These are phyloP conservation scores for Phytopythium mirpurense DNA, from an alignment of 352 stramenopile species.

Conservation along the genomic window DNA sequence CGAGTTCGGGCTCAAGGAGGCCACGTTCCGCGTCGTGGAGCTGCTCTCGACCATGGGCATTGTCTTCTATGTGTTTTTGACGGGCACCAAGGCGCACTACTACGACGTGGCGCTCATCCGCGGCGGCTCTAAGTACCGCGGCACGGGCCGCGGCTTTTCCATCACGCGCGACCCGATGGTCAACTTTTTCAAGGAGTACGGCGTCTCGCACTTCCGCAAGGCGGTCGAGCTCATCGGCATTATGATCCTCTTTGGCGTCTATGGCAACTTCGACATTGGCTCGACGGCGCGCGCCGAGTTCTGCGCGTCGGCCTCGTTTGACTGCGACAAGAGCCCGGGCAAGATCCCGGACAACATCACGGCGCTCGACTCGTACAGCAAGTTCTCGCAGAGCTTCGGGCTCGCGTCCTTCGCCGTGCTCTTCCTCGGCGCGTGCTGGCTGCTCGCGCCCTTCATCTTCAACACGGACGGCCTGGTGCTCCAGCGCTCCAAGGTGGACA, in stretches of 20 bases:
- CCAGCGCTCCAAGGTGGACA: constrained; percentile 78
- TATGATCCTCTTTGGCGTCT: constrained; percentile 80
- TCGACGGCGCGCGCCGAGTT: constrained; percentile 32
- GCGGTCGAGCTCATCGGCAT: constrained; percentile 81
- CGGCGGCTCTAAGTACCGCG: constrained; percentile 82
- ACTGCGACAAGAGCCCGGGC: constrained; percentile 44
- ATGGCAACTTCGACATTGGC: constrained; percentile 75
- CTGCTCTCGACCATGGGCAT: constrained; percentile 74
- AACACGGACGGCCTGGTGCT: constrained; percentile 87
- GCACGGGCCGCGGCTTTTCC: constrained; percentile 80
- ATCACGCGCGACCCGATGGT: constrained; percentile 86
- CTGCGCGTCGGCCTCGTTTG: constrained; percentile 38
- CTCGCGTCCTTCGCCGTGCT: constrained; percentile 80
- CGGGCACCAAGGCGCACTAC: constrained; percentile 84
- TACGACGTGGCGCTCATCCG: constrained; percentile 82
- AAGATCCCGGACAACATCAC: constrained; percentile 66
- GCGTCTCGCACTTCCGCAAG: constrained; percentile 85
- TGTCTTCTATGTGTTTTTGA: constrained; percentile 87
- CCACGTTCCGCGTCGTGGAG: constrained; percentile 66
- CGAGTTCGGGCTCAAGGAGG: constrained; percentile 76
- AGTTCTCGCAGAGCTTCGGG: constrained; percentile 68
- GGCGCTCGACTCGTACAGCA: constrained; percentile 46
- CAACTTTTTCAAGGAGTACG: constrained; percentile 88
- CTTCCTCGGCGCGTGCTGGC: constrained; percentile 76
- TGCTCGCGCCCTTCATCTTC: constrained; percentile 82